Percentiles rank a stretch among this genome's conserved stretches.
Conservation (phyloP, 2,329 filamentous ascomycete genomes). For the Chrysosporium keratinophilum region DNA sequence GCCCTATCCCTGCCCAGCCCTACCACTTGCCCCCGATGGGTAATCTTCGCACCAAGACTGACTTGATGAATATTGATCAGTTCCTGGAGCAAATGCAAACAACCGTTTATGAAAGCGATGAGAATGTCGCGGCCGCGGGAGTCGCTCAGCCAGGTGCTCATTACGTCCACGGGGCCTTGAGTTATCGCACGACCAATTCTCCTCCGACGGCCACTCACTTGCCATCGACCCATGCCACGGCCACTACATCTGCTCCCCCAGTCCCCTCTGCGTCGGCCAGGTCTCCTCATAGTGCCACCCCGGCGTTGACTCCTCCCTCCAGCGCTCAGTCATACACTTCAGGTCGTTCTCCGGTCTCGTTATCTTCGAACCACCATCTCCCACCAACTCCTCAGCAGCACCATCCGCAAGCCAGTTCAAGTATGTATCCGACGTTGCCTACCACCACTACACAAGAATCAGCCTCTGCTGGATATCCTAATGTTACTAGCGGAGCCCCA, state of each 20-base stretch:
- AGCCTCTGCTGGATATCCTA: conserved; percentile 42
- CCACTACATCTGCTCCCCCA: conserved; percentile 31
- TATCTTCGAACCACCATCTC: conserved; percentile 42
- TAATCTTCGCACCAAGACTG: conserved; percentile 83
- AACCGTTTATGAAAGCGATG: conserved; percentile 88
- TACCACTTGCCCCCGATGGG: conserved; percentile 82
- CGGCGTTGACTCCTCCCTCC: conserved; percentile 52
- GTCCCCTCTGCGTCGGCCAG: conserved; percentile 29
- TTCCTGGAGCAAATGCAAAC: conserved; percentile 93
- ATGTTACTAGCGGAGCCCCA: conserved; percentile 46
- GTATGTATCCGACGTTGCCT: conserved; percentile 55
- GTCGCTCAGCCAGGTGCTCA: conserved; percentile 65
- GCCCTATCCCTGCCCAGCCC: conserved; percentile 58
- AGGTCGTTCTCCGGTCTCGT: conserved; percentile 49
- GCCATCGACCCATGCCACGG: conserved; percentile 33
- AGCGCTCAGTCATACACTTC: conserved; percentile 55
- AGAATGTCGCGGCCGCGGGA: conserved; percentile 65
- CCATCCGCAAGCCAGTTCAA: conserved; percentile 31
- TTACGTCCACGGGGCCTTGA: conserved; percentile 46
- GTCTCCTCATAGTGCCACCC: conserved; percentile 45
- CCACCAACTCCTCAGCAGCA: conserved; percentile 36
- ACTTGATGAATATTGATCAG: conserved; percentile 85
- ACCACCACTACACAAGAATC: conserved; percentile 49
- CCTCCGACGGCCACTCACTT: conserved; percentile 37
- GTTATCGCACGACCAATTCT: conserved; percentile 49